Base-by-base conservation (phyloP, 2,329 filamentous ascomycete species). In the Macrophomina pseudophaseolina region DNA sequence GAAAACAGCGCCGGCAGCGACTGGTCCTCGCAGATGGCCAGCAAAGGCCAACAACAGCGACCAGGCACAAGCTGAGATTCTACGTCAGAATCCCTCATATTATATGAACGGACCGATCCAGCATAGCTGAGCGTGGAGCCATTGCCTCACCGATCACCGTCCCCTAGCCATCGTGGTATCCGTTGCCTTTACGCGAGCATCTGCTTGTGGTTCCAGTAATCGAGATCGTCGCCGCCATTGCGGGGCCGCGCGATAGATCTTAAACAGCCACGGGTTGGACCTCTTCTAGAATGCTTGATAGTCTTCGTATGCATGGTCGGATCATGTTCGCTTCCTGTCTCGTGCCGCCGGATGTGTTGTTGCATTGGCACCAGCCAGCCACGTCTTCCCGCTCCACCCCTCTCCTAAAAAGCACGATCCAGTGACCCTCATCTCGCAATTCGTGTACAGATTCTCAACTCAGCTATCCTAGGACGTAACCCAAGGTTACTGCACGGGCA, bases 191-290 rank as follows among this genome's bases (percentile, higher is more conserved):
- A 35, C n/a, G 23, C 42, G 23, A 42, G 53, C 16, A 35, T 11
- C 40, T 60, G 56, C 30, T 33, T 7, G 23, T 28, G 33, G 23
- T 12, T 32, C 30, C 28, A n/a, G 3, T 30, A 23, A n/a, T 58
- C 28, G 38, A 58, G 54, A 58, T 58, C 38, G 54, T 33, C 54
- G 54, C 38, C 54, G 38, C 54, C 40, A 18, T 48, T 60, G 56
- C 42, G 56, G 56, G 42, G 42, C 38, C 53, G 35, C 5, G 6
- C 38, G 28, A 44, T 38, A 11, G 56, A 60, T 60, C 56, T 60
- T 11, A 44, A 16, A 60, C 33, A 23, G 42, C 30, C 42, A 9
- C 30, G 49, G 14, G 49, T n/a, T 16, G 33, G 16, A 28, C n/a
- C 30, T 42, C 16, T 48, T 46, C 28, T 48, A 46, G 42, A 48